Evolutionary conservation across 2,329 filamentous ascomycete species (phyloP), one percentile per base, ranked within the genome.

Genomic region (Hypoxylon sp.): DNA sequence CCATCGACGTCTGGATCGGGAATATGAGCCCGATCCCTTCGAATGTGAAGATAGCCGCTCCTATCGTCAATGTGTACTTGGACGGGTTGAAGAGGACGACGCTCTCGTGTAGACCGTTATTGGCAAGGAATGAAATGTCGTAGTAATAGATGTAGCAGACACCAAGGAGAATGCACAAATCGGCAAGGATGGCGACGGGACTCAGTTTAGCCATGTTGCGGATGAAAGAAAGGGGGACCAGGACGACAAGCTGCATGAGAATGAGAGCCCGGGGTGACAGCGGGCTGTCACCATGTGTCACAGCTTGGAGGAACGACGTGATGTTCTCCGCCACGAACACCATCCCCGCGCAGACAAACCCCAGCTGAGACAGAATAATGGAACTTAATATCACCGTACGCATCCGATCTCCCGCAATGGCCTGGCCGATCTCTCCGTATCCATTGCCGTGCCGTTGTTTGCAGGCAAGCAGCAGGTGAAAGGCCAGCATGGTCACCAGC

Each of bases 281-380:
- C 0, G 81, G 81, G 20, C 77, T 73, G 3, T 74, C 69, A 27
- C 79, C 78, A 3, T 77, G 71, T 1, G 80, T 77, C 27, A 91
- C 83, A 1, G 89, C 89, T 24, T 83, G 75, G 20, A 88, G 74
- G 73, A 92, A 91, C 0, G 87, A 84, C 33, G 80, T 80, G 17
- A 91, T 73, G 67, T 92, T 92, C 70, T 92, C 88, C 0, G 89
- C 89, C 0, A 88, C 88, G 68, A 92, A 92, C 50, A 92, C 90
- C 47, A 91, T 82, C 26, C 89, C 89, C 0, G 89, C 86, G 66
- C 89, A 92, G 37, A 92, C 89, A 63, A 92, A 92, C 1, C 89
- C 89, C 11, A 92, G 78, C 71, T 92, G 89, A 0, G 89, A 92
- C 9, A 92, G 79, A 0, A 87, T 84, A 70, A 92, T 88, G 10